Evolutionary conservation across 2,329 filamentous ascomycete species (phyloP).

Genomic region (Leptographium galeiforme): DNA sequence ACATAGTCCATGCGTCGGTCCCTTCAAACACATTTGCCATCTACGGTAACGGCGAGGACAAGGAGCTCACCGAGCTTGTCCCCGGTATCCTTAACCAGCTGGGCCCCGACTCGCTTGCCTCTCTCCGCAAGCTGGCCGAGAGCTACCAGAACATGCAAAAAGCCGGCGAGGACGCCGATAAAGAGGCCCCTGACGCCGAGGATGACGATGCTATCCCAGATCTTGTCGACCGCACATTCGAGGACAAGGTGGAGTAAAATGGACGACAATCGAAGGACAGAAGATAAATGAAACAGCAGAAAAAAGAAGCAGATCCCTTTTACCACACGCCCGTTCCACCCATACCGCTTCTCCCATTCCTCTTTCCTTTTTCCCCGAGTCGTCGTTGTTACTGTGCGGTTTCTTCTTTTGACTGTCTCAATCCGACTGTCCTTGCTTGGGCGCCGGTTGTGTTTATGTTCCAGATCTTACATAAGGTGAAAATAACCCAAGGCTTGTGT

Average conservation of each 20-base stretch:
- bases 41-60: constrained; percentile 97
- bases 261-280: neutral
- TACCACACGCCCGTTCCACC: neutral
- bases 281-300: constrained; percentile 4
- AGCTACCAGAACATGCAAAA: constrained; percentile 98
- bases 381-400: neutral
- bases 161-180: constrained; percentile 62
- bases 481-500: neutral
- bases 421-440: neutral
- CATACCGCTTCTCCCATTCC: neutral
- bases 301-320: constrained; percentile 4
- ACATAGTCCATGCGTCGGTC: constrained; percentile 86
- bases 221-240: constrained; percentile 95
- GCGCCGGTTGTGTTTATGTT: neutral
- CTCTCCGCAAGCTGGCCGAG: constrained; percentile 95
- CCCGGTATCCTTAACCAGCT: constrained; percentile 99
- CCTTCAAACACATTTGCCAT: constrained; percentile 99
- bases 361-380: neutral
- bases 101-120: constrained; percentile 92
- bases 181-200: constrained; percentile 67
- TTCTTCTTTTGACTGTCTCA: neutral
- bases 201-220: constrained; percentile 93
- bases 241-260: constrained; percentile 85
- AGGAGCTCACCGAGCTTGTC: constrained; percentile 98
- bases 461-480: neutral